Evolutionary conservation across 805 yeast species (phyloP), one percentile per base, ranked within the genome.

Genomic region (Myxozyma vanderwaltii): DNA sequence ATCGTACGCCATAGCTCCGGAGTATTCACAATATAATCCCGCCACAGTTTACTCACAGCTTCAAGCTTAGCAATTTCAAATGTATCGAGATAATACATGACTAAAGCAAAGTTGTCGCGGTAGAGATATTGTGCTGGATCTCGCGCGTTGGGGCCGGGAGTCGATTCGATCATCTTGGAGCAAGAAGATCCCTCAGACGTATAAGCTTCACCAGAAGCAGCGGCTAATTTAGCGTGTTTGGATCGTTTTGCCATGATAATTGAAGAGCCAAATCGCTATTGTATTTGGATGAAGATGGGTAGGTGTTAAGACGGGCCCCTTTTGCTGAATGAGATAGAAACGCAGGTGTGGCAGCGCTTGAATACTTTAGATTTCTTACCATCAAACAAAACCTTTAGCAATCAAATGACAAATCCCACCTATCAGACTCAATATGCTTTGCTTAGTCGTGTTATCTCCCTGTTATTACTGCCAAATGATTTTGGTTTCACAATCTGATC

Each of bases 11-110:
- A 50, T 26, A 50, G 36, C 26, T 39, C 46, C 4, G 53, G 38
- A 36, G 53, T 39, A 26, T 27, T 39, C n/a, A 17, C n/a, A 26
- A 50, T 39, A 40, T 40, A 50, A 39, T 50, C 54, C 38, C 46
- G n/a, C 54, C 54, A 50, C n/a, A 50, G 27, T 21, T 27, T 38
- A 29, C 54, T 50, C 17, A 50, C 54, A 19, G 35, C 17, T 29
- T 38, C 46, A 15, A 50, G 45, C 26, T 40, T 43, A 3, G 54
- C 54, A 23, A 50, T 50, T 38, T 50, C 54, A 29, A 50, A 50
- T 4, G 27, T 50, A 23, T 50, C 46, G 12, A 50, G 35, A 23
- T 50, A 50, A 13, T 17, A 26, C 36, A 50, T 8, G 17, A 40
- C 29, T 6, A 23, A 33, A 4, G 19, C 39, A 26, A 50, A 50